phyloP scores from a whole-genome alignment of 306 rosid genomes.

The Cicer arietinum region DNA sequence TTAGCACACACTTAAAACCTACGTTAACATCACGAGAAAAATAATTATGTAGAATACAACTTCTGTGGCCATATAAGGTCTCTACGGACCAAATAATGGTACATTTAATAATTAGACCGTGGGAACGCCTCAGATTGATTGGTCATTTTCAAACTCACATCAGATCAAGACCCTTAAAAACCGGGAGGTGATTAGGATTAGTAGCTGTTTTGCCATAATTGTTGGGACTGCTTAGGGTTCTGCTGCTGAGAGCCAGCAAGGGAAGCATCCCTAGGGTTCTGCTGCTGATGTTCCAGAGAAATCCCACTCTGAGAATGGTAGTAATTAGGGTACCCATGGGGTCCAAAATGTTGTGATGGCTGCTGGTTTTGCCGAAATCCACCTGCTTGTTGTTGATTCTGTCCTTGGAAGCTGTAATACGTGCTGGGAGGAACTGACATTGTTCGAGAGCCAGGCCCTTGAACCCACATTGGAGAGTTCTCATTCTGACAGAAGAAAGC shows the following conservation, averaged over 20 bases:
- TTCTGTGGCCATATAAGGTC: conserved; percentile 74
- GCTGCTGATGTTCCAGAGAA: conserved; percentile 86
- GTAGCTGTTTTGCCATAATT: conserved; percentile 96
- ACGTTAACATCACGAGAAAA: conserved; percentile 66
- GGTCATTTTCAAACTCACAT: conserved; percentile 71
- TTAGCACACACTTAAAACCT: conserved; percentile 90
- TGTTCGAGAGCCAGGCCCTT: conserved; percentile 92
- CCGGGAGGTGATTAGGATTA: conserved; percentile 66
- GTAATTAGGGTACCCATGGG: conserved; percentile 76
- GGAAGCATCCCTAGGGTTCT: conserved; percentile 78
- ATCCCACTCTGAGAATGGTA: conserved; percentile 88
- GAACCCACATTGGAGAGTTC: conserved; percentile 95
- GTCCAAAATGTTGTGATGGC: conserved; percentile 81
- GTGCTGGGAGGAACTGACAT: conserved; percentile 82
- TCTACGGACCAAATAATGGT: conserved; percentile 75
- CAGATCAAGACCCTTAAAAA: conserved; percentile 67
- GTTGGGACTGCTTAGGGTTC: conserved; percentile 91
- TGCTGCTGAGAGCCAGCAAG: conserved; percentile 80
- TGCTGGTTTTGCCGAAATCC: conserved; percentile 95
- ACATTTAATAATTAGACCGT: conserved; percentile 59
- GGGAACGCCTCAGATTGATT: conserved; percentile 58
- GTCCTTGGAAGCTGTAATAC: conserved; percentile 93
- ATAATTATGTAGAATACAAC: conserved; percentile 77
- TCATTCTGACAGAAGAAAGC: conserved; percentile 67
- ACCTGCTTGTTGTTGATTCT: conserved; percentile 70